Percentiles rank a stretch among this genome's conserved stretches.
phyloP scores from a whole-genome alignment of 2,329 filamentous ascomycete genomes.

The Fusarium udum region DNA sequence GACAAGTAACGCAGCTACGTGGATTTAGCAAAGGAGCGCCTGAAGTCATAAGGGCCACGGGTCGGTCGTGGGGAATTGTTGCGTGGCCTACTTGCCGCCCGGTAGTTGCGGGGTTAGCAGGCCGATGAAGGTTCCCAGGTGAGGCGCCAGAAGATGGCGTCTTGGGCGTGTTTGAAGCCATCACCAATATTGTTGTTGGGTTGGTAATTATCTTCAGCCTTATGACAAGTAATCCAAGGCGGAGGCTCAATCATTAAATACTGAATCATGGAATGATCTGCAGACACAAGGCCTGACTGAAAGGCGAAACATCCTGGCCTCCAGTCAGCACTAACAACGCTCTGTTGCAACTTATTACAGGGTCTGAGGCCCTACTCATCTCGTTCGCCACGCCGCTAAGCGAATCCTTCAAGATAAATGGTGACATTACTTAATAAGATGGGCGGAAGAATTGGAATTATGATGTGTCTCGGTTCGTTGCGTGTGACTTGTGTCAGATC shows the following conservation, averaged over 20 bases:
- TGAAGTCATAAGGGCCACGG: constrained; percentile 36
- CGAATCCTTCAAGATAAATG: background rate
- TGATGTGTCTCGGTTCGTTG: background rate
- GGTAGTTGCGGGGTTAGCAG: constrained; percentile 6
- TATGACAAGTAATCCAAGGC: background rate
- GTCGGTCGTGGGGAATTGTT: constrained; percentile 30
- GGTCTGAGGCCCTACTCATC: background rate
- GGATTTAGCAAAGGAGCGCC: constrained; percentile 52
- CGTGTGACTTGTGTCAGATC: background rate
- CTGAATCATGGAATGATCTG: background rate
- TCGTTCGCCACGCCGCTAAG: background rate
- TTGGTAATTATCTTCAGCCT: background rate
- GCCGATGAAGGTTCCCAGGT: background rate
- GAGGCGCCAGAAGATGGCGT: constrained; percentile 24
- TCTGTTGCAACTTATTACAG: background rate
- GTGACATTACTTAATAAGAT: background rate
- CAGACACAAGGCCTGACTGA: background rate
- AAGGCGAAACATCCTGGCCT: background rate
- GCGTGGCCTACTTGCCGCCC: constrained; percentile 16
- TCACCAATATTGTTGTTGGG: background rate
- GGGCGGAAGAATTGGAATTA: background rate
- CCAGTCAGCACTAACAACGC: constrained; percentile 17
- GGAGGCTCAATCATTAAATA: constrained; percentile 1
- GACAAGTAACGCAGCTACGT: constrained; percentile 59
- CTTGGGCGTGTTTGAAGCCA: constrained; percentile 22